Base-by-base conservation (phyloP, 495 filamentous ascomycete species). In the Penicillium flavigenum region DNA sequence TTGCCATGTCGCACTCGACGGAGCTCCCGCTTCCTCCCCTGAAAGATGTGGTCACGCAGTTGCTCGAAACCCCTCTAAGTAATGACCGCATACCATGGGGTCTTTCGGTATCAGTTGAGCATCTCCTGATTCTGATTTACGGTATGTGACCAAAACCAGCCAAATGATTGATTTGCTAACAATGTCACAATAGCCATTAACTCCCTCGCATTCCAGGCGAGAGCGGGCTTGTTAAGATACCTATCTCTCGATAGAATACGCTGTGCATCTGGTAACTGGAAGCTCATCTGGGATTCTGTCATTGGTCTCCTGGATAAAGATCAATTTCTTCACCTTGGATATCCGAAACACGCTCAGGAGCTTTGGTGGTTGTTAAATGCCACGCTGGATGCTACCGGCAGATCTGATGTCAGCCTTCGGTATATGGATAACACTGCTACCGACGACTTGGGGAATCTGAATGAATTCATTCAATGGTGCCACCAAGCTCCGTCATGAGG, bases 291-390 rank as follows among this genome's bases (percentile, higher is more conserved):
- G 72, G 62, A 75, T 47, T 57, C 61, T 0, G 56, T 67, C 2
- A 54, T 60, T 20, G 45, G 36, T 17, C 47, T 48, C 16, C 14
- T 65, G 6, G 62, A 60, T 22, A 65, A 65, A 20, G 63, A 73
- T 31, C 51, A 67, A 27, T 51, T 62, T 4, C 50, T 70, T 16
- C 67, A 68, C 29, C 47, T 72, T 2, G 73, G 73, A 2, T 76
- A 74, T 32, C 69, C 72, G 7, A 73, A 73, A 62, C 73, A 76
- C 53, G 72, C 72, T 0, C 66, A 73, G 56, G 73, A 76, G 47
- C 63, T 76, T 12, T 76, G 73, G 72, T 68, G 69, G 64, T 48
- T 76, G 5, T 51, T 74, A 42, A 75, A 62, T 17, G 68, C 64
- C 14, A 71, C 68, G 4, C 48, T 75, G 34, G 64, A 73, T 17